Base-by-base conservation (phyloP, 2,329 filamentous ascomycete genomes). In the Colletotrichum eremochloae region DNA sequence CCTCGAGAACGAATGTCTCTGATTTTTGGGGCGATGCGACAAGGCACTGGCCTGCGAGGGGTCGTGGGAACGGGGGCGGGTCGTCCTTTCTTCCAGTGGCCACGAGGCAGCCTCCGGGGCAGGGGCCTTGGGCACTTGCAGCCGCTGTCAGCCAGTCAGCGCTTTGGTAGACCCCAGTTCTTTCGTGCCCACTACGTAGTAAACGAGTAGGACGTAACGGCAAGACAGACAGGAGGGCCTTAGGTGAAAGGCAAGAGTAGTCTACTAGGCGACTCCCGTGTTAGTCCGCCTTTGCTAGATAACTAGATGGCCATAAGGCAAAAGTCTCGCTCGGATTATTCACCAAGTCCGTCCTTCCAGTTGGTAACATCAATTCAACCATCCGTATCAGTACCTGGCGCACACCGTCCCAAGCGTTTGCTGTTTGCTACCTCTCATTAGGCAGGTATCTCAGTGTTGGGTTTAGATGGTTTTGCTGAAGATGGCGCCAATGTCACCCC, bases 1-100 rank as follows among this genome's bases (percentile, higher is more conserved):
- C 69, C 69, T 71, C 60, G 70, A 64, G 60, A 44, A 42, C 66
- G 48, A 56, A 60, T 72, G 69, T 72, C 66, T 69, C 69, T 72
- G 42, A 6, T 48, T 64, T 38, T 69, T 58, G n/a, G 58, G 53
- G 46, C 24, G 31, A 31, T 60, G 60, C 66, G 61, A 63, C 66
- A 38, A 69, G 55, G 44, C 70, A 69, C 53, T 72, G 70, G 70
- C 55, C 66, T 63, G 60, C 14, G 38, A 69, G 67, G 46, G 52
- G 60, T 64, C 69, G 50, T 7, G 48, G 31, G 60, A 42, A 57
- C n/a, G 12, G 15, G 18, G 15, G 62, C 31, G 56, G 63, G 65
- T 60, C 69, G 44, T 60, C 56, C 44, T 31, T 42, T 62, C 42
- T 63, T 57, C 64, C 68, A 68, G 42, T 63, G 57, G 33, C 68